Base-by-base conservation (phyloP, 176 grass and related monocot genomes). In the Calamus simplicifolius region DNA sequence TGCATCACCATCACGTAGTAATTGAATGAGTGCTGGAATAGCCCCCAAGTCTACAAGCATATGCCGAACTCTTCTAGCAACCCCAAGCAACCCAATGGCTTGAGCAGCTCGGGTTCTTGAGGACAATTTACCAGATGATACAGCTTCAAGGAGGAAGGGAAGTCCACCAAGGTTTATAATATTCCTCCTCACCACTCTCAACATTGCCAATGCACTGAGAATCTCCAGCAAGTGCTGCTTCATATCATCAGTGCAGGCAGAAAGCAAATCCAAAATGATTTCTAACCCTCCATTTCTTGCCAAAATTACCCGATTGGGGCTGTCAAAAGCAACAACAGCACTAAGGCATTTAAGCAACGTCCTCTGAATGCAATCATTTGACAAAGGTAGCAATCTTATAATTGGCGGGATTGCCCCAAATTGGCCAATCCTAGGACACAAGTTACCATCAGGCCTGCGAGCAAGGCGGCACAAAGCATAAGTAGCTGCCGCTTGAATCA, bases 41-140 rank as follows among this genome's bases (percentile, higher is more conserved):
- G 35, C 67, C 19, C 67, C 67, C 54, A 50, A n/a, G 2, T 69
- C 55, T 5, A 69, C 67, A 50, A 69, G 67, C 13, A 43, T 69
- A 49, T 58, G 67, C 67, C 31, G 17, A 23, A 58, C 23, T 58
- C 67, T 69, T 38, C 67, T 50, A 7, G 67, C 35, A 58, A 69
- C 58, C 5, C 54, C 67, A 13, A 69, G 54, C 54, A 58, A 23
- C 19, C 67, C 67, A 19, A 58, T 27, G 31, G 54, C 55, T 27
- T 69, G 67, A 29, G 67, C 55, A n/a, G 67, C 67, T 18, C 23
- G 54, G 4, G 56, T 28, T 28, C 55, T 58, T 5, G 67, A 58
- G 49, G 29, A 50, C 54, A 59, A 27, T 50, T 58, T 70, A 28
- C 67, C 54, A 50, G 18, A 26, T 29, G 55, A 70, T 25, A 70